These are phyloP conservation scores for Gigaspora rosea DNA, from an alignment of 192 early-diverging fungal genomes.

Conservation along the genomic window DNA sequence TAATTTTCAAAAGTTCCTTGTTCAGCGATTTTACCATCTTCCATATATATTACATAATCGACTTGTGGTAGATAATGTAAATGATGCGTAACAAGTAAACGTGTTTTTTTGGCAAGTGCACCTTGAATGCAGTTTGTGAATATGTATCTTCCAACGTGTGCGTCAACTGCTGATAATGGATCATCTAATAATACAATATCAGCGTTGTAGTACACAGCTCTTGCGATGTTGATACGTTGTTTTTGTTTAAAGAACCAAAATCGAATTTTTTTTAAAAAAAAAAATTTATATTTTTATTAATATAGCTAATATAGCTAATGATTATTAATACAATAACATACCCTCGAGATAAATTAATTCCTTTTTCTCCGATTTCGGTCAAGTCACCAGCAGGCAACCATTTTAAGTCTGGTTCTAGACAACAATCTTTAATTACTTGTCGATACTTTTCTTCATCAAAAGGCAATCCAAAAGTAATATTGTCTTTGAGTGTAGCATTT, in stretches of 20 bases:
- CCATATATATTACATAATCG: constrained; percentile 58
- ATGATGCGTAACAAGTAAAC: constrained; percentile 71
- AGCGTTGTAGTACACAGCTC: constrained; percentile 63
- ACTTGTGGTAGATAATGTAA: constrained; percentile 34
- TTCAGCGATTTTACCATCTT: constrained; percentile 52
- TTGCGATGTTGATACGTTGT: constrained; percentile 64
- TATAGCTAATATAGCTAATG: not conserved
- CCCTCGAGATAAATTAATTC: constrained; percentile 73
- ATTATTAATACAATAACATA: not conserved
- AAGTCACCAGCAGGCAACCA: constrained; percentile 61
- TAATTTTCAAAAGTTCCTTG: constrained; percentile 62
- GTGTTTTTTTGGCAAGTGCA: constrained; percentile 51
- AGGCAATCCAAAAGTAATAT: constrained; percentile 74
- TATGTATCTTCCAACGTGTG: constrained; percentile 48
- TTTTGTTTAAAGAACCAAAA: constrained; percentile 39
- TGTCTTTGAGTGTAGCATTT: constrained; percentile 70
- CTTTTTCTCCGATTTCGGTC: constrained; percentile 69
- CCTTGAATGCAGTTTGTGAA: constrained; percentile 52
- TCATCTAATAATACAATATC: constrained; percentile 74
- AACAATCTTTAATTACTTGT: constrained; percentile 60
- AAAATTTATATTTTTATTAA: not conserved
- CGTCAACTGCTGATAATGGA: constrained; percentile 55
- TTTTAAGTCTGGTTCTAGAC: constrained; percentile 64
- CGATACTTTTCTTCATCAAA: constrained; percentile 61
- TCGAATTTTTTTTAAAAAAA: no score